Evolutionary conservation across 2,329 filamentous ascomycete genomes (phyloP).

Genomic region (Phaeoacremonium minimum): DNA sequence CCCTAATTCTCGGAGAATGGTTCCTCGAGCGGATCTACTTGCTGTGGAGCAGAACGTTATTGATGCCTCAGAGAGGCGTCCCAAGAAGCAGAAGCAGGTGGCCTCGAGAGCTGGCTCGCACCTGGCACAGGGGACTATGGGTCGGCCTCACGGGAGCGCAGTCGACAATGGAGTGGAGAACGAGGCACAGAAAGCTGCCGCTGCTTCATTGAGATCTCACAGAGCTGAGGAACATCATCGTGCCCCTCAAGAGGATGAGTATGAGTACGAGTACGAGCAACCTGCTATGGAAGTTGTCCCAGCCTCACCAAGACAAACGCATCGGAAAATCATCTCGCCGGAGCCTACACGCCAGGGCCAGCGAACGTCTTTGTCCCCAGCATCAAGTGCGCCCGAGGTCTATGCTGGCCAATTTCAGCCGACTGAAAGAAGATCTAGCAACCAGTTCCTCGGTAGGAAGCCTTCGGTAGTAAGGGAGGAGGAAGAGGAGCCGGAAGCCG

Average conservation of each 20-base stretch:
- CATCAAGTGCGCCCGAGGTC: slow-evolving; percentile 8
- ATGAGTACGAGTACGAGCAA: slow-evolving; percentile 7
- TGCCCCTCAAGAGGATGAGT: slow-evolving; percentile 3
- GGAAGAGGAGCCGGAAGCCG: slow-evolving; percentile 20
- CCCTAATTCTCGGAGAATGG: slow-evolving; percentile 61
- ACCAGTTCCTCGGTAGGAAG: slow-evolving; percentile 20
- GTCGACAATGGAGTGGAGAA: slow-evolving; percentile 22
- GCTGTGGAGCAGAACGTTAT: slow-evolving; percentile 35
- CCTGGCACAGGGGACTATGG: slow-evolving; percentile 48
- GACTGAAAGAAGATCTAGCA: slow-evolving; percentile 9
- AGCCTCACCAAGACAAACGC: slow-evolving; percentile 1
- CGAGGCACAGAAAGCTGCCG: slow-evolving; percentile 7
- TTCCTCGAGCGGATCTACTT: slow-evolving; percentile 40
- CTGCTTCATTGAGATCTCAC: slow-evolving; percentile 5
- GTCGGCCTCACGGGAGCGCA: slow-evolving; percentile 43
- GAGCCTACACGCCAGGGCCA: not conserved
- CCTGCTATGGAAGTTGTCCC: slow-evolving; percentile 1
- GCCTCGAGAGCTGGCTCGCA: slow-evolving; percentile 37
- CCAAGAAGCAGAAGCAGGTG: slow-evolving; percentile 35
- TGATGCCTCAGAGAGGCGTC: slow-evolving; percentile 31
- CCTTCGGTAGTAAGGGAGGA: slow-evolving; percentile 41
- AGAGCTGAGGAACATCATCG: slow-evolving; percentile 15
- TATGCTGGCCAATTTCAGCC: slow-evolving; percentile 2
- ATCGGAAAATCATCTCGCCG: no score
- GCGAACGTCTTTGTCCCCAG: slow-evolving; percentile 3